Base-by-base conservation (phyloP, 345 rosid species). In the Bruguiera parviflora region DNA sequence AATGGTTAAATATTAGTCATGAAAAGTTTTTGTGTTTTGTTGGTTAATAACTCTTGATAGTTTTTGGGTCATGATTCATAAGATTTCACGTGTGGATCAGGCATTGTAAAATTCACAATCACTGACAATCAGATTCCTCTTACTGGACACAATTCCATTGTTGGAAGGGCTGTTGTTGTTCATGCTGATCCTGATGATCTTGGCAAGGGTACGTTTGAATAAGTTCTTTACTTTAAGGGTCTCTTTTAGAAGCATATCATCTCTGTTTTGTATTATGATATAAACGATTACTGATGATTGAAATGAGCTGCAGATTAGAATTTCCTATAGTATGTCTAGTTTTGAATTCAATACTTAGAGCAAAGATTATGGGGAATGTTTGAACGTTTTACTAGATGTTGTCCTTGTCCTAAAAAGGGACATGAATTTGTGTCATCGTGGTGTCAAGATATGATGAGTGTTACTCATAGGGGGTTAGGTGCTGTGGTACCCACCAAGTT, bases 121-220 rank as follows among this genome's bases (percentile, higher is more conserved):
- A 58, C 71, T 61, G 98, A 94, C 81, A 56, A 70, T 35, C 93
- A 95, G 84, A 92, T 95, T 75, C 97, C 97, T 78, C 97, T 95
- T 28, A 32, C 75, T 32, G 97, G 99, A 68, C 83, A 92, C 43
- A 53, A 84, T 73, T 87, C 97, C 35, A 88, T 95, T 71, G 63
- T 92, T 21, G 99, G 99, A 73, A 88, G 99, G 80, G 93, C 99
- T 64, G 88, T 92, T 75, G 97, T 95, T 77, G 92, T 89, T 65
- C 99, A 95, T 73, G 83, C 84, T 4, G 99, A 90, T 80, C 93
- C 96, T 71, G 97, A 95, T 83, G 97, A 93, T 75, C 98, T 93
- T 53, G 98, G 98, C 81, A 93, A 81, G 89, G 98, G 98, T 93
- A 79, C 78, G 71, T 3, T 65, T 68, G 1, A 4, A 21, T 61